Evolutionary conservation across 352 stramenopile species (phyloP), one percentile per base, ranked within the genome.

Genomic region (Nothophytophthora sp.): DNA sequence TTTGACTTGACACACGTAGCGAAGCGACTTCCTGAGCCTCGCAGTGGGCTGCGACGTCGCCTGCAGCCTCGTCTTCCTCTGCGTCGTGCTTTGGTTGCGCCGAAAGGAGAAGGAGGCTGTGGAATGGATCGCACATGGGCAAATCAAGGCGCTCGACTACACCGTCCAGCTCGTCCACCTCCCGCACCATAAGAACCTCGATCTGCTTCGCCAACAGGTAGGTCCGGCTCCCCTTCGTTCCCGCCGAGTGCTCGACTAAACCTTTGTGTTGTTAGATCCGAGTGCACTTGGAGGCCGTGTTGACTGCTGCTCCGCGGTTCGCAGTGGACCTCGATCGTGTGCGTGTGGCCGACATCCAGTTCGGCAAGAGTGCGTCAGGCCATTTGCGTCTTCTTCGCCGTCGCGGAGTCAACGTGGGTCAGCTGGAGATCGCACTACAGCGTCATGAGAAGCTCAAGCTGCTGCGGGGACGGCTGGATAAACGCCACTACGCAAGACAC

Each of bases 111-210:
- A 73, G 24, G 71, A 82, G 47, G 75, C 76, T 11, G 73, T 85
- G 7, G 63, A 64, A 15, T 72, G 61, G 20, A 90, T 89, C 42
- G 70, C 58, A 8, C 71, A 82, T 16, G 59, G 79, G 39, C 78
- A 90, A 42, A 70, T 90, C 55, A 88, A 83, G 32, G 83, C 71
- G 18, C 55, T 78, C 28, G 76, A 93, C 45, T 93, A 92, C 61
- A 92, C 83, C 0, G 83, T 92, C 2, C 83, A 92, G 38, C 73
- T 93, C 33, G 60, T 85, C 34, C 75, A 81, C 40, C 42, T 93
- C 12, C 83, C 83, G 1, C 24, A 42, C 0, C 83, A 90, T 66
- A 70, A 71, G 11, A 67, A 93, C 32, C 62, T 90, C 7, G 59
- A 74, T 15, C 53, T 80, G 19, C 75, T 93, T 12, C 70, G 76